Evolutionary conservation across 1,139 yeast genomes (phyloP), one percentile per base, ranked within the genome.

Genomic region (Hyphopichia khmerensis): DNA sequence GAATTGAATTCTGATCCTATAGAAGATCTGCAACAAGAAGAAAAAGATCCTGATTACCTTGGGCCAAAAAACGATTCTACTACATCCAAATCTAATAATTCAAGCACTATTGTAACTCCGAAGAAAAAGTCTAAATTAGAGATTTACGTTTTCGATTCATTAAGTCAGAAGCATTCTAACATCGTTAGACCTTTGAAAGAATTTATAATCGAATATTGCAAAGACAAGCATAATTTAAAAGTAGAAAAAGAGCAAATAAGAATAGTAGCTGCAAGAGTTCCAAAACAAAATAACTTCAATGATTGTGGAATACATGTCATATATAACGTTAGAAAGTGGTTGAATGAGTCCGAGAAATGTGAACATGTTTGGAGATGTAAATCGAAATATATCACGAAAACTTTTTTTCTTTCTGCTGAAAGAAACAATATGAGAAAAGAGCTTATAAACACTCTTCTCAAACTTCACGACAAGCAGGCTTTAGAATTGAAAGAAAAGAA

Each of bases 281-380:
- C 97, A 0, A 82, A 77, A 47, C 99, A 95, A 57, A 82, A 82
- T 39, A 95, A 95, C 59, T 83, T 84, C 63, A 88, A 91, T 56
- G 99, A 95, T 60, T 95, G 99, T 66, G 99, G 99, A 1, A 81
- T 95, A 18, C 97, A 88, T 65, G 87, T 93, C 4, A 84, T 95
- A 21, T 85, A 85, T 54, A 93, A 88, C 55, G 78, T 87, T 13
- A 75, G 79, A 47, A 79, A 77, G 51, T 86, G 91, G 68, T 67
- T 88, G 40, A 64, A 69, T 31, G 64, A 75, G 38, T 80, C 84
- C 0, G 57, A 58, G 0, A 67, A 58, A 35, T 80, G 87, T 45
- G 71, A 82, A 33, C 58, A 62, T 30, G 52, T 79, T 11, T 83
- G 90, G 88, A 62, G 66, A 43, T 54, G 51, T 35, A 46, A 59